Evolutionary conservation across 164 flowering plant genomes (phyloP), one percentile per base, ranked within the genome.

Genomic region (Umbilicus rupestris): DNA sequence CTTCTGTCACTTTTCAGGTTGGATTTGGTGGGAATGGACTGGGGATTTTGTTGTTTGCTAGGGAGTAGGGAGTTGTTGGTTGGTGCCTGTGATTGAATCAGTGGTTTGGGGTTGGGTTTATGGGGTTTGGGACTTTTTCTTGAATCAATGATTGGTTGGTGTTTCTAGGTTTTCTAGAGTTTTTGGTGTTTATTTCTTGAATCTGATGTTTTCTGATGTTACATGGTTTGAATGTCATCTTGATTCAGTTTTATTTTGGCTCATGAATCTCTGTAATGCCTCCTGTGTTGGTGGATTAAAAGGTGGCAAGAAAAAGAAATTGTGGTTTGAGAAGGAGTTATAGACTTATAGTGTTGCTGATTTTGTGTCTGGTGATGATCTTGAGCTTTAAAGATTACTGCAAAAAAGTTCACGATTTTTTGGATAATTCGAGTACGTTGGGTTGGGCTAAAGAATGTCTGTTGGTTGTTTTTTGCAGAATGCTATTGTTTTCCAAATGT

Each of bases 1-100:
- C 91, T 45, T 88, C 96, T 62, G 88, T 94, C 70, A 76, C 96
- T 29, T 81, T 91, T 66, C 98, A 94, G 92, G 98, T 93, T 7
- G 5, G 37, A 35, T 35, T 35, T 35, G 37, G 37, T 35, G 37
- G 14, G 7, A 11, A 29, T 50, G 22, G 47, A 44, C 3, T 50
- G 20, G 17, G 57, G 52, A 47, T n/a, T 47, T 47, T 22, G 30
- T 65, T 15, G 7, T 7, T 44, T 9, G 2, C 2, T 16, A 11
- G 1, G 24, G 26, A 50, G 57, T 50, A 2, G 16, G n/a, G n/a
- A n/a, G n/a, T 46, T 22, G 30, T 65, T 26, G 7, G 20, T 65
- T 9, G 2, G 20, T 16, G 31, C n/a, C n/a, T 65, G 35, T 5
- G 17, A 39, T 60, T 35, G 35, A 28, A 60, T 60, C 22, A 19